These are phyloP conservation scores for Fusarium newnesense DNA, from an alignment of 2,329 filamentous ascomycete species.

Conservation along the genomic window DNA sequence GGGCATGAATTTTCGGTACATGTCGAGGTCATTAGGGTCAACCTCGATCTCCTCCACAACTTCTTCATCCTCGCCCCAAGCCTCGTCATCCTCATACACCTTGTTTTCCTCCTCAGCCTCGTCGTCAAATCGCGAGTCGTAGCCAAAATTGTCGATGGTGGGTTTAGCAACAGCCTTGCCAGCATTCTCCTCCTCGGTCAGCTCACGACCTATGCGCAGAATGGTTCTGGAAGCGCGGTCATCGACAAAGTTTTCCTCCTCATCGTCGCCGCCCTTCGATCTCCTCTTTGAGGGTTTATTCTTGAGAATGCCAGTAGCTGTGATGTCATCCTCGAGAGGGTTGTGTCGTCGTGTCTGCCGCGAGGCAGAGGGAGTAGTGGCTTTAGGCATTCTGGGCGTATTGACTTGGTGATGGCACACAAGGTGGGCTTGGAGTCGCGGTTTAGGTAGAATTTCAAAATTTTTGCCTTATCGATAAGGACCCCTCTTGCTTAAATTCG, in stretches of 20 bases:
- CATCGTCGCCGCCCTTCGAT: conserved; percentile 69
- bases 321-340: conserved; percentile 88
- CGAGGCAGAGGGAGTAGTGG: conserved; percentile 66
- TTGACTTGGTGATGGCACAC: conserved; percentile 32
- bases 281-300: conserved; percentile 79
- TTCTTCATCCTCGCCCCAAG: conserved; percentile 84
- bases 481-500: conserved; percentile 49
- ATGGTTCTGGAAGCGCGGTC: conserved; percentile 90
- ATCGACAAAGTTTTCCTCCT: conserved; percentile 81
- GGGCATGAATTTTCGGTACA: conserved; percentile 90
- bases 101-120: conserved; percentile 59
- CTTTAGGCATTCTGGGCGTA: conserved; percentile 78
- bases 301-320: conserved; percentile 75
- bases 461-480: conserved; percentile 54
- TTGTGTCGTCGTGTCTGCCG: conserved; percentile 80
- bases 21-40: conserved; percentile 87
- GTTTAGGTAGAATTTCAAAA: conserved; percentile 48
- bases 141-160: conserved; percentile 72
- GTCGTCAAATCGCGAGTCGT: conserved; percentile 78
- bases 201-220: conserved; percentile 85
- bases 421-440: conserved; percentile 43
- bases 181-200: conserved; percentile 80
- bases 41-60: conserved; percentile 79
- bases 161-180: conserved; percentile 54
- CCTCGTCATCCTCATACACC: conserved; percentile 65